Percentiles rank a stretch among this genome's conserved stretches.
Conservation (phyloP, 2,329 filamentous ascomycete genomes). For the Colletotrichum costaricense region DNA sequence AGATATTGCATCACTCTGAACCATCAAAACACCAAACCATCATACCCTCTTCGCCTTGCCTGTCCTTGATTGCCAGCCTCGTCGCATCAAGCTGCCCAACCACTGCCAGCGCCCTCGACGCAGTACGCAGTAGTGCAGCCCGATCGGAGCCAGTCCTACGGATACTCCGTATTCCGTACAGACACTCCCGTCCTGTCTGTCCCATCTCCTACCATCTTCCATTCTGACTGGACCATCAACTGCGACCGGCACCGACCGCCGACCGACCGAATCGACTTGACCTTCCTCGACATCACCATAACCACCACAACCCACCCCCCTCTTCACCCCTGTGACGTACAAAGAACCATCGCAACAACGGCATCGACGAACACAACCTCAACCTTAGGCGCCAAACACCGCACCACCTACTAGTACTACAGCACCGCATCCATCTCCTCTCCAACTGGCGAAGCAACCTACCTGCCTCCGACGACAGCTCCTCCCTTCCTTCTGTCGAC, state of each 20-base stretch:
- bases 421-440: slow-evolving; percentile 1
- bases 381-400: background rate
- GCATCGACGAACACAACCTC: background rate
- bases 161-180: background rate
- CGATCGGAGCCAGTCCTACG: slow-evolving; percentile 30
- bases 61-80: slow-evolving; percentile 5
- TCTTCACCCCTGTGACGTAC: background rate
- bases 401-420: background rate
- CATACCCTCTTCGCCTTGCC: background rate
- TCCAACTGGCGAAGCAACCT: slow-evolving; percentile 8
- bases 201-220: slow-evolving; percentile 2
- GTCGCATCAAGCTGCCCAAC: slow-evolving; percentile 1
- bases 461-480: background rate
- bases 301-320: background rate
- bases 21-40: background rate
- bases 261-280: slow-evolving; percentile 12
- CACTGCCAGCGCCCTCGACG: background rate
- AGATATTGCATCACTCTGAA: slow-evolving; percentile 11
- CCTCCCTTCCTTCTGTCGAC: slow-evolving; percentile 14
- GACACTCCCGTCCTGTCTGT: background rate
- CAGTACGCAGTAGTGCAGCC: slow-evolving; percentile 23
- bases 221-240: background rate
- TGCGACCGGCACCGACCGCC: slow-evolving; percentile 10
- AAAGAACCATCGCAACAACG: background rate
- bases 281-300: slow-evolving; percentile 3